phyloP scores from a whole-genome alignment of 179 eudicot genomes.

The Silene vulgaris region DNA sequence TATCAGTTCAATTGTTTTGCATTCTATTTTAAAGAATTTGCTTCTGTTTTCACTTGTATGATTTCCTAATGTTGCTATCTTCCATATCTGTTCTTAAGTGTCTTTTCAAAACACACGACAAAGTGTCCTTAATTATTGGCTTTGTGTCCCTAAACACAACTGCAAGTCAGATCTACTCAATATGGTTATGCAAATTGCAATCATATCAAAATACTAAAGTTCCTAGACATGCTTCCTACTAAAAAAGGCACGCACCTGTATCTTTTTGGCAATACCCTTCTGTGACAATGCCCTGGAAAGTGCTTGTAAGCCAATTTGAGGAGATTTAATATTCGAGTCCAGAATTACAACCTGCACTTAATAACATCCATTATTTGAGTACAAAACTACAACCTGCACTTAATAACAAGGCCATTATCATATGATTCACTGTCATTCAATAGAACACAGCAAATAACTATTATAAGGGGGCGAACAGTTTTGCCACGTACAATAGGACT shows the following conservation, averaged over 20 bases:
- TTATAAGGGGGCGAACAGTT: not conserved
- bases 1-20: not conserved
- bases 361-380: slow-evolving; percentile 38
- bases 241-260: slow-evolving; percentile 56
- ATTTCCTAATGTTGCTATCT: not conserved
- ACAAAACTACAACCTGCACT: slow-evolving; percentile 71
- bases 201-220: not conserved
- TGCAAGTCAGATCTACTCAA: not conserved
- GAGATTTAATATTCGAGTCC: slow-evolving; percentile 67
- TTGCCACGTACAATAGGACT: not conserved
- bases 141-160: not conserved
- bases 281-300: slow-evolving; percentile 86
- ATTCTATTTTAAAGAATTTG: not conserved
- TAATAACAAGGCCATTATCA: slow-evolving; percentile 11
- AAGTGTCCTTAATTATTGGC: not conserved
- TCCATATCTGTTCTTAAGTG: not conserved
- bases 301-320: slow-evolving; percentile 82
- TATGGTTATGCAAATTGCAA: not conserved
- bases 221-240: slow-evolving; percentile 7
- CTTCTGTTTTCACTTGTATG: not conserved
- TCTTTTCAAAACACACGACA: not conserved
- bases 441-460: not conserved
- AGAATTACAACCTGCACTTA: slow-evolving; percentile 69
- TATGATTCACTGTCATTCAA: not conserved
- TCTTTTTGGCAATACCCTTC: slow-evolving; percentile 80